Evolutionary conservation across 2,329 filamentous ascomycete genomes (phyloP).

Genomic region (Sporothrix pallida): DNA sequence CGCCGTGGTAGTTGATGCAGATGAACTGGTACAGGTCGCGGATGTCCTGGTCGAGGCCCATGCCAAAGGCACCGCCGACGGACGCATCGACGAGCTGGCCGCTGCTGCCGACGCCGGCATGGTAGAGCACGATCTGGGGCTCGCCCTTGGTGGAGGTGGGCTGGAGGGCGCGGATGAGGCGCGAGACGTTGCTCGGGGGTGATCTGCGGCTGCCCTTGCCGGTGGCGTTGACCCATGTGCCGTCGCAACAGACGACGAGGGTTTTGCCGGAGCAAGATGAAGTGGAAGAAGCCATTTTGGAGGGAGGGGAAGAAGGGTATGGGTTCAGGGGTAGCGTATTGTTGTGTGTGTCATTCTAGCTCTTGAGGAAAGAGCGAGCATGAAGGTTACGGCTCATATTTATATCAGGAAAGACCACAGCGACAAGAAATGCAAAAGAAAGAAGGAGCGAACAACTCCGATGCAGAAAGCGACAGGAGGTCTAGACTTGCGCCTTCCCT

Average conservation of each 20-base stretch:
- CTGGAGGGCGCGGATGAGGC: conserved; percentile 33
- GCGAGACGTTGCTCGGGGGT: conserved; percentile 36
- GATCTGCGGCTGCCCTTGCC: conserved; percentile 37
- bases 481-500: too few relatives aligned
- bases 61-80: conserved; percentile 45
- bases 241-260: conserved; percentile 45
- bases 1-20: conserved; percentile 47
- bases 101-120: conserved; percentile 44
- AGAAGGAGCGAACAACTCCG: too few relatives aligned
- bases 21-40: conserved; percentile 49
- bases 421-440: too few relatives aligned
- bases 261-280: conserved; percentile 38
- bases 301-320: too few relatives aligned
- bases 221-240: conserved; percentile 46
- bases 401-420: too few relatives aligned
- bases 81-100: conserved; percentile 42
- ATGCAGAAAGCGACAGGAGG: too few relatives aligned
- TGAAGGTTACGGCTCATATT: too few relatives aligned
- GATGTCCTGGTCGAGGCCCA: conserved; percentile 46
- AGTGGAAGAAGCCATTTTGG: not conserved
- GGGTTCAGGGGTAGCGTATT: not conserved
- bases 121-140: conserved; percentile 45
- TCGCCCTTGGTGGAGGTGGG: conserved; percentile 35
- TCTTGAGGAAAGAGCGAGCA: too few relatives aligned
- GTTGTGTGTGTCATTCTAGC: too few relatives aligned